Conservation (phyloP, 2,329 filamentous ascomycete species). For the Penicillium corylophilum region DNA sequence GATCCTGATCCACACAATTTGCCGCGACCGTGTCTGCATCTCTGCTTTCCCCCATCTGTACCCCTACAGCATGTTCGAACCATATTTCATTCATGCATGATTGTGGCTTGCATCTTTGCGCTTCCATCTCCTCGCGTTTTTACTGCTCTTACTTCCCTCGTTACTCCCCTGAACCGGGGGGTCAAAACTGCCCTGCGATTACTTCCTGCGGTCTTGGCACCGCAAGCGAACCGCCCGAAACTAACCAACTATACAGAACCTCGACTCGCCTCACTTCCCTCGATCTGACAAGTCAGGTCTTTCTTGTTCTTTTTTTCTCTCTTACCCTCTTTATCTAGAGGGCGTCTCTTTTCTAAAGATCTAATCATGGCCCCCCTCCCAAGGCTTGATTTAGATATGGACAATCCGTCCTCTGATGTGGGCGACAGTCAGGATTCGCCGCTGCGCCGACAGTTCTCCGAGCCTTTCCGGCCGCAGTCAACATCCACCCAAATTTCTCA, state of each 20-base stretch:
- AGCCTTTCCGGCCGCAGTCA: slow-evolving; percentile 34
- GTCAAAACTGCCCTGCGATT: slow-evolving; percentile 17
- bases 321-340: neutral
- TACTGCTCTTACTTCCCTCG: slow-evolving; percentile 8
- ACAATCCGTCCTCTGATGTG: slow-evolving; percentile 38
- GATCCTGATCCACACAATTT: slow-evolving; percentile 29
- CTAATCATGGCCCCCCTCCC: slow-evolving; percentile 34
- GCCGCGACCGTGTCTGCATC: slow-evolving; percentile 25
- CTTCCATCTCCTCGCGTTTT: slow-evolving; percentile 3
- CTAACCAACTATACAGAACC: slow-evolving; percentile 33
- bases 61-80: neutral
- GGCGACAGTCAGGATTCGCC: slow-evolving; percentile 38
- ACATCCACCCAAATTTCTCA: slow-evolving; percentile 37
- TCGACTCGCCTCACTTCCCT: slow-evolving; percentile 8
- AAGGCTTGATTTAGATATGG: slow-evolving; percentile 35
- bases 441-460: slow-evolving; percentile 40
- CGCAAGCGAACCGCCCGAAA: slow-evolving; percentile 34
- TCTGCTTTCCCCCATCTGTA: slow-evolving; percentile 9
- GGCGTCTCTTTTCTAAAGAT: neutral
- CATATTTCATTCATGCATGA: neutral
- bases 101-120: neutral
- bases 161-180: slow-evolving; percentile 11
- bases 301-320: slow-evolving; percentile 1
- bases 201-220: slow-evolving; percentile 33
- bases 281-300: slow-evolving; percentile 1